Percentiles rank a stretch among this genome's conserved stretches.
phyloP scores from a whole-genome alignment of 768 basidiomycete genomes.

The Mycena amicta region DNA sequence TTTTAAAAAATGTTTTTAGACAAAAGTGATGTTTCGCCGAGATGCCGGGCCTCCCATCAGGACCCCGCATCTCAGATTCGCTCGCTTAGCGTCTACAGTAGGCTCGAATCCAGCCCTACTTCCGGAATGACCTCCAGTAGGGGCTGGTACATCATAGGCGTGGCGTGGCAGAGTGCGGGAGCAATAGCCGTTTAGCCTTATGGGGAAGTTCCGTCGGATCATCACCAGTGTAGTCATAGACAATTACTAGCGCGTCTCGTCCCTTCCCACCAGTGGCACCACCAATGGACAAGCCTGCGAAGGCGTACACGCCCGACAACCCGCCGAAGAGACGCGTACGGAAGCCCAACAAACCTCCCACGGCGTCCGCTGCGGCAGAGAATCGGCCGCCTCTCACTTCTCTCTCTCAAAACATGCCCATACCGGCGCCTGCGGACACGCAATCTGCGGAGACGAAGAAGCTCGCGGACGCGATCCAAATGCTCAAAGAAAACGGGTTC shows the following conservation, averaged over 20 bases:
- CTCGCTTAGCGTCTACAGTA: no score
- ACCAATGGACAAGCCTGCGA: neutral
- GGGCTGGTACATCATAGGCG: neutral
- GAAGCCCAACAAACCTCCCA: neutral
- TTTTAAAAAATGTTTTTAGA: no score
- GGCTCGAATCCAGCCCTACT: neutral
- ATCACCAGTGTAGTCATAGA: neutral
- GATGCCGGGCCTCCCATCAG: no score
- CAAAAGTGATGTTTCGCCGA: no score
- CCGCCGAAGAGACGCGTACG: neutral
- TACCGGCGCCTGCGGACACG: neutral
- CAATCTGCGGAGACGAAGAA: neutral
- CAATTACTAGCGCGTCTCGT: neutral
- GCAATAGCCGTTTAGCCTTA: neutral
- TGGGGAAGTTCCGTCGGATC: neutral
- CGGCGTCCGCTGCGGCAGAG: neutral
- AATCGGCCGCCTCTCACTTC: neutral
- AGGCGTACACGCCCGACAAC: neutral
- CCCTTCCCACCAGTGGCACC: neutral
- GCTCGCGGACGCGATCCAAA: neutral
- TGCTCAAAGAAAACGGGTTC: constrained; percentile 1
- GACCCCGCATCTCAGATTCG: no score
- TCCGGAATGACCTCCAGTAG: neutral
- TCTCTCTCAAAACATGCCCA: neutral
- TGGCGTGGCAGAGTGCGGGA: neutral